phyloP scores from a whole-genome alignment of 768 basidiomycete species.

The Leccinellum luteum region DNA sequence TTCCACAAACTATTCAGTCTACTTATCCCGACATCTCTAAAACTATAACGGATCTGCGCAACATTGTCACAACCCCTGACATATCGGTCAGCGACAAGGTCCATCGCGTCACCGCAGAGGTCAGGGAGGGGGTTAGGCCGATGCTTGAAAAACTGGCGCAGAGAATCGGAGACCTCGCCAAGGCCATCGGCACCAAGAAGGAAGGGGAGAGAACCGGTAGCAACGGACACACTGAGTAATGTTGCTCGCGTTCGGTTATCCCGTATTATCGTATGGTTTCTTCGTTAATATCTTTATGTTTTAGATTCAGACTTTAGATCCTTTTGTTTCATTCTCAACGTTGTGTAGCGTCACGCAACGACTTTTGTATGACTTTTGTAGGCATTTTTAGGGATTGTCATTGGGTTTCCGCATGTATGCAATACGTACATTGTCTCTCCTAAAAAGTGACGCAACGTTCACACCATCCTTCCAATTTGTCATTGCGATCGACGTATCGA shows the following conservation, averaged over 20 bases:
- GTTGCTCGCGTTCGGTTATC: background rate
- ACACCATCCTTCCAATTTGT: background rate
- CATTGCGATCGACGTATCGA: background rate
- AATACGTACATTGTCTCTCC: slow-evolving; percentile 4
- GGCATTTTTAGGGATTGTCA: slow-evolving; percentile 11
- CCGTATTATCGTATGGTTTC: slow-evolving; percentile 7
- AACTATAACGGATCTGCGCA: slow-evolving; percentile 51
- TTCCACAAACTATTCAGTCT: slow-evolving; percentile 60
- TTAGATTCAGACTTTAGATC: slow-evolving; percentile 30
- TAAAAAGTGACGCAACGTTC: slow-evolving; percentile 2
- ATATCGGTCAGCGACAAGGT: slow-evolving; percentile 64
- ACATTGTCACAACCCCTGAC: slow-evolving; percentile 52
- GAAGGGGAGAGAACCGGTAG: slow-evolving; percentile 20
- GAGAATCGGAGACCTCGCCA: slow-evolving; percentile 33
- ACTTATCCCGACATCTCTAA: slow-evolving; percentile 53
- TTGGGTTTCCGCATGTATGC: slow-evolving; percentile 15
- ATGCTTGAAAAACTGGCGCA: slow-evolving; percentile 52
- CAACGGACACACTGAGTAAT: slow-evolving; percentile 14
- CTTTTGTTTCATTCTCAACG: slow-evolving; percentile 7
- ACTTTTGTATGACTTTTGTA: slow-evolving; percentile 20
- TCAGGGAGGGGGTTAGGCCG: slow-evolving; percentile 59
- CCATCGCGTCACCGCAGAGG: slow-evolving; percentile 50
- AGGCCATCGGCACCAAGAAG: slow-evolving; percentile 26
- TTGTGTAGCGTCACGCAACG: slow-evolving; percentile 17
- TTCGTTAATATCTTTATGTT: slow-evolving; percentile 13